phyloP scores from a whole-genome alignment of 2,329 filamentous ascomycete species.

The Lojkania enalia region DNA sequence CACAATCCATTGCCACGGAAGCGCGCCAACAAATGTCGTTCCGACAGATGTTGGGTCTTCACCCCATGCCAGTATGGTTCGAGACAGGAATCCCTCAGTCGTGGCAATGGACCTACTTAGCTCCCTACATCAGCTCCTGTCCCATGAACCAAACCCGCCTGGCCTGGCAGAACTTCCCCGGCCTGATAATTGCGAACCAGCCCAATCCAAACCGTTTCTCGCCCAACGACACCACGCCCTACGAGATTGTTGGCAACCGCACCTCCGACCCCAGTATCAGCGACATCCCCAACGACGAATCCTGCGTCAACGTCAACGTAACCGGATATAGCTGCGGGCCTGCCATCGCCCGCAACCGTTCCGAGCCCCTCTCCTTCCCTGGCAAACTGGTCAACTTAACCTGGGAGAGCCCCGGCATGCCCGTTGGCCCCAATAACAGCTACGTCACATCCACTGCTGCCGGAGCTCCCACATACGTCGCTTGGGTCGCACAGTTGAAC shows the following conservation, averaged over 20 bases:
- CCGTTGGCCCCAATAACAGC: slow-evolving; percentile 78
- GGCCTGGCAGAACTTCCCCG: slow-evolving; percentile 83
- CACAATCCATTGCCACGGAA: slow-evolving; percentile 77
- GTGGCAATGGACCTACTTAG: slow-evolving; percentile 81
- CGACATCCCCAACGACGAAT: slow-evolving; percentile 51
- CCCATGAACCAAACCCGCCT: slow-evolving; percentile 73
- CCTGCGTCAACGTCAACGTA: slow-evolving; percentile 61
- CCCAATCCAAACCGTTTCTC: slow-evolving; percentile 72
- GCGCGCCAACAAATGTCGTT: slow-evolving; percentile 84
- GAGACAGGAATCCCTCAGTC: slow-evolving; percentile 78
- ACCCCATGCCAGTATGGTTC: slow-evolving; percentile 84
- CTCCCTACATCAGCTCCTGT: slow-evolving; percentile 79
- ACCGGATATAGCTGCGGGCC: slow-evolving; percentile 63
- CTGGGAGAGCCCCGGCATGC: slow-evolving; percentile 71
- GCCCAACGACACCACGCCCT: slow-evolving; percentile 61
- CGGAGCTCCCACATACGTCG: slow-evolving; percentile 65
- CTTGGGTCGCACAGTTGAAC: slow-evolving; percentile 75
- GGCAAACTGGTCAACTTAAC: slow-evolving; percentile 70
- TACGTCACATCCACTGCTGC: slow-evolving; percentile 69
- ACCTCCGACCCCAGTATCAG: slow-evolving; percentile 59
- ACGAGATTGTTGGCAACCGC: slow-evolving; percentile 66
- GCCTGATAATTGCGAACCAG: slow-evolving; percentile 72
- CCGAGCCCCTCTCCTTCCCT: slow-evolving; percentile 71
- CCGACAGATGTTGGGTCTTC: slow-evolving; percentile 77
- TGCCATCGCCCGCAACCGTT: slow-evolving; percentile 69